Base-by-base conservation (phyloP, 129 eudicot genomes). In the Silybum marianum region DNA sequence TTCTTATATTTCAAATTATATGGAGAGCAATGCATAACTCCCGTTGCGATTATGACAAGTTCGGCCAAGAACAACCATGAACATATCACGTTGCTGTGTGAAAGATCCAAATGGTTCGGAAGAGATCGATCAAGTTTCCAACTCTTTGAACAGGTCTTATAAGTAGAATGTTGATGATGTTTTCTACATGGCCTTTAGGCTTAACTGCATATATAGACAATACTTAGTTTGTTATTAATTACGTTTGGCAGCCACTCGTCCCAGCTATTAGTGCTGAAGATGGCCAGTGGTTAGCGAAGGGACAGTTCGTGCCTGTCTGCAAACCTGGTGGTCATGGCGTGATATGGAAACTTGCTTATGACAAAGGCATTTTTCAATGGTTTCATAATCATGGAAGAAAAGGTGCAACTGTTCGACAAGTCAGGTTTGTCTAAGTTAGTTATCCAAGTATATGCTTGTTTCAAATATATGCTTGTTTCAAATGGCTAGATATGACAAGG, bases 321-420 rank as follows among this genome's bases (percentile, higher is more conserved):
- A 95, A 92, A 86, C 99, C 99, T 79, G 99, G 99, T 44, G 99
- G 99, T 83, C 99, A 95, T 87, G 99, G 99, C 69, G 99, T 91
- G 82, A 95, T 95, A 84, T 95, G 99, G 99, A 95, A 95, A 79
- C 93, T 95, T 78, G 99, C 99, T n/a, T 84, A 93, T 80, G 90
- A 95, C 81, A 93, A 88, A 80, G 99, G 99, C 7, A 73, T 95
- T 81, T 95, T 95, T 73, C 92, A 91, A 42, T 93, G 97, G 97
- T 95, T 95, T 80, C 86, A 84, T 68, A 78, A 84, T 75, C 93
- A 91, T 86, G 90, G 86, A 86, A 85, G 99, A 82, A 90, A 89
- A 88, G 99, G 99, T 51, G 97, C 98, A 83, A 95, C 99, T 72
- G 95, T 95, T 13, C 89, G 98, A 75, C 99, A 95, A 89, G 96